These are phyloP conservation scores for Dorcoceras hygrometricum DNA, from an alignment of 257 asterid genomes.

Conservation along the genomic window DNA sequence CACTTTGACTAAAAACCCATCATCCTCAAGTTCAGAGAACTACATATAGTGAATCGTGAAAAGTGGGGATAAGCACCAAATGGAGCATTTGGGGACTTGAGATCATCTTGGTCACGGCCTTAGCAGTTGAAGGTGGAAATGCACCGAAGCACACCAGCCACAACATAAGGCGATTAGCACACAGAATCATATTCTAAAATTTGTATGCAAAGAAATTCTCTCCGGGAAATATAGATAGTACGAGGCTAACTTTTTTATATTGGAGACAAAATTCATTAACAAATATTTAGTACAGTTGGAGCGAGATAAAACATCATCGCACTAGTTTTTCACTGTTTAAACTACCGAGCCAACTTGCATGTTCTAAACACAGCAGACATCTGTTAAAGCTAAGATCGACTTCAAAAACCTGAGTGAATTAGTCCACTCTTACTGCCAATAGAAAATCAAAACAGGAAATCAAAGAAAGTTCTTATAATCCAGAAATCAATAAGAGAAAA, in stretches of 20 bases:
- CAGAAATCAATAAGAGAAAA: background rate
- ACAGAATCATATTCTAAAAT: background rate
- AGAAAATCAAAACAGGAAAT: background rate
- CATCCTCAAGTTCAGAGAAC: background rate
- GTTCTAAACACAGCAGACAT: background rate
- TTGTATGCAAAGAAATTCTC: background rate
- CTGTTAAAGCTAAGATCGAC: background rate
- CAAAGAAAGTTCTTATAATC: background rate
- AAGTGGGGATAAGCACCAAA: background rate
- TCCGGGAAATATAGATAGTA: too few species aligned
- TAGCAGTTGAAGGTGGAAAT: background rate
- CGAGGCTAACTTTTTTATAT: too few species aligned
- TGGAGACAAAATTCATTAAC: too few species aligned
- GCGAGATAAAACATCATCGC: too few species aligned
- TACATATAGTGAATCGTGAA: too few species aligned
- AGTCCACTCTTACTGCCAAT: background rate
- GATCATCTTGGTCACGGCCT: background rate
- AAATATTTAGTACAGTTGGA: too few species aligned
- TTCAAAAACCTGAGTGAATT: background rate
- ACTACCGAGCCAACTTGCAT: too few species aligned
- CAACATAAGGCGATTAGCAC: background rate
- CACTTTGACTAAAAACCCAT: background rate
- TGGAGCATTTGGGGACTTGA: background rate
- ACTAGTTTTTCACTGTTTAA: too few species aligned
- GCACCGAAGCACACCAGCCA: background rate